These are phyloP conservation scores for Synchytrium microbalum DNA, from an alignment of 371 early-diverging fungal species.

Conservation along the genomic window DNA sequence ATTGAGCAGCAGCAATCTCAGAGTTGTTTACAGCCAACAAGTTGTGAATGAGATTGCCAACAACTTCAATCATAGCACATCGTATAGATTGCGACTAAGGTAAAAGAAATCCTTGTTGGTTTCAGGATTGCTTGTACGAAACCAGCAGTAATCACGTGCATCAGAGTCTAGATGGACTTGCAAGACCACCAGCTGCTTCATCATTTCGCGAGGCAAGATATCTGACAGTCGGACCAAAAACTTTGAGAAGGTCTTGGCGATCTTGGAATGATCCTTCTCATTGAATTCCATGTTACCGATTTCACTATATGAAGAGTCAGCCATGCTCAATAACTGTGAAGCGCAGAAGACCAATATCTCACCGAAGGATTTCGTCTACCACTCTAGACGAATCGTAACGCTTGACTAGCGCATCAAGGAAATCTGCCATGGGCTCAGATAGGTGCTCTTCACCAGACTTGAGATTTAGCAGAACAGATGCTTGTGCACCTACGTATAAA, in stretches of 20 bases:
- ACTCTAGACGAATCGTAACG: constrained; percentile 63
- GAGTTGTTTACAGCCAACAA: constrained; percentile 54
- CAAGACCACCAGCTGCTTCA: constrained; percentile 78
- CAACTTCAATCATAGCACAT: constrained; percentile 74
- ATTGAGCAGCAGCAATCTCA: constrained; percentile 50
- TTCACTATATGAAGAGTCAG: not conserved
- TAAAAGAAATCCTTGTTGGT: not conserved
- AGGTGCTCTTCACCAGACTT: constrained; percentile 87
- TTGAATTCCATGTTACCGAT: constrained; percentile 42
- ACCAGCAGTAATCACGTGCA: constrained; percentile 36
- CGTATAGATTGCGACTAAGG: constrained; percentile 74
- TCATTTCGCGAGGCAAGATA: constrained; percentile 63
- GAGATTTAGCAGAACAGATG: constrained; percentile 60
- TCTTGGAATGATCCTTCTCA: constrained; percentile 57
- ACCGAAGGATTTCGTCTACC: constrained; percentile 71
- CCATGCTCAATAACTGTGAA: not conserved
- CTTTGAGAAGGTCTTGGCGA: constrained; percentile 70
- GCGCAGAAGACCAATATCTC: constrained; percentile 17
- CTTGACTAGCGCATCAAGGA: constrained; percentile 57
- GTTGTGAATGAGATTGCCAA: constrained; percentile 71
- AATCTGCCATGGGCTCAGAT: constrained; percentile 84
- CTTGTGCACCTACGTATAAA: constrained; percentile 2
- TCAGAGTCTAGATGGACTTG: constrained; percentile 80
- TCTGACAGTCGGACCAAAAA: constrained; percentile 81
- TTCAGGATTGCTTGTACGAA: not conserved